A percentile compares a stretch with the other conserved stretches of the same genome.
Evolutionary conservation across 2,329 filamentous ascomycete species (phyloP).

Genomic region (Coleophoma eucalyptorum): DNA sequence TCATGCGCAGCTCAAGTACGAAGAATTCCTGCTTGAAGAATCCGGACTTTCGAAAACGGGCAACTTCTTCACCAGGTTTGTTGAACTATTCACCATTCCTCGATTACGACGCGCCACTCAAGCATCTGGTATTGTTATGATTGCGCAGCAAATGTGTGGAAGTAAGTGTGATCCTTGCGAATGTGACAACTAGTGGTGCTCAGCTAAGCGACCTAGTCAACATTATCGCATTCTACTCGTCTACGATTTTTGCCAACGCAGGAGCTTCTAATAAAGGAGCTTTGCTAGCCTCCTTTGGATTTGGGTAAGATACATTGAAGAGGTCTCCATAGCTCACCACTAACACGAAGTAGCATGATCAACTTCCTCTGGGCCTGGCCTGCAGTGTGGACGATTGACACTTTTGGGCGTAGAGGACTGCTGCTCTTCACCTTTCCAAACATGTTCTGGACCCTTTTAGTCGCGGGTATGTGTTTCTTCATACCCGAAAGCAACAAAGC

Average conservation of each 20-base stretch:
- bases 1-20: slow-evolving; percentile 40
- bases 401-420: slow-evolving; percentile 54
- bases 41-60: slow-evolving; percentile 39
- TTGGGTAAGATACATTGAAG: slow-evolving; percentile 37
- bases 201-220: slow-evolving; percentile 33
- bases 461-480: slow-evolving; percentile 52
- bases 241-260: slow-evolving; percentile 52
- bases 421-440: slow-evolving; percentile 61
- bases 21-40: slow-evolving; percentile 19
- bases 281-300: slow-evolving; percentile 57
- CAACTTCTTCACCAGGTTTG: slow-evolving; percentile 58
- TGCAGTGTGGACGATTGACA: slow-evolving; percentile 58
- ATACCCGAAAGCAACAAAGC: slow-evolving; percentile 34
- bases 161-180: slow-evolving; percentile 2
- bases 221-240: slow-evolving; percentile 71
- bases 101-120: slow-evolving; percentile 68
- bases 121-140: slow-evolving; percentile 78
- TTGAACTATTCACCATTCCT: slow-evolving; percentile 65
- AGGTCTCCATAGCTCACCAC: too few species aligned
- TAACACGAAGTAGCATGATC: slow-evolving; percentile 30
- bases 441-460: slow-evolving; percentile 60
- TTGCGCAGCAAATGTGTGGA: slow-evolving; percentile 26
- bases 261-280: slow-evolving; percentile 51
- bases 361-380: slow-evolving; percentile 58
- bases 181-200: neutral